phyloP scores from a whole-genome alignment of 2,329 filamentous ascomycete genomes.

The Macrophomina phaseolina region DNA sequence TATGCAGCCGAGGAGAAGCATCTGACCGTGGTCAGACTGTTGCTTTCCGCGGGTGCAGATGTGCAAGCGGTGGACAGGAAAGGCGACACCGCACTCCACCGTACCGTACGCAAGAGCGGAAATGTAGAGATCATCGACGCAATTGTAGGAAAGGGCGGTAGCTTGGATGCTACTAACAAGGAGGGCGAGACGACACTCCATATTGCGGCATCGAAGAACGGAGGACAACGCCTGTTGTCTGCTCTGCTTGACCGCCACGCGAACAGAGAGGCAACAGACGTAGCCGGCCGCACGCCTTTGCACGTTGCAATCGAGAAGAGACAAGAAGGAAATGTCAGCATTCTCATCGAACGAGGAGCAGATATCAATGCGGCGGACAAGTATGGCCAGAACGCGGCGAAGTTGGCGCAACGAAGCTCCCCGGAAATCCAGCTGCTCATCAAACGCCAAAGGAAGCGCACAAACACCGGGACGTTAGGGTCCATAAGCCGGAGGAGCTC shows the following conservation, averaged over 20 bases:
- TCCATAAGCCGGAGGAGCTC: conserved; percentile 10
- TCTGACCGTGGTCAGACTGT: conserved; percentile 4
- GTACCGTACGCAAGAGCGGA: conserved; percentile 18
- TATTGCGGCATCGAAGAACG: conserved; percentile 15
- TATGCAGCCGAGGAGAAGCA: conserved; percentile 24
- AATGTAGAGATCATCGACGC: conserved; percentile 15
- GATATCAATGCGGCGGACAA: conserved; percentile 12
- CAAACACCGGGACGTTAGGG: background rate
- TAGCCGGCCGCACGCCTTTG: conserved; percentile 13
- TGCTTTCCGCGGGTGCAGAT: conserved; percentile 11
- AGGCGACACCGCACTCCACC: conserved; percentile 25
- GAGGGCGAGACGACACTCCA: conserved; percentile 22
- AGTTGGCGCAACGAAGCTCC: conserved; percentile 17
- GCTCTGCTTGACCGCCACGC: conserved; percentile 13
- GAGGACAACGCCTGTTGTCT: background rate
- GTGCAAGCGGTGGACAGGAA: conserved; percentile 17
- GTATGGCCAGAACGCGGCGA: conserved; percentile 7
- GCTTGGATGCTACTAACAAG: conserved; percentile 13
- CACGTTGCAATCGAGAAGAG: conserved; percentile 25
- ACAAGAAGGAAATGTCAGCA: conserved; percentile 4
- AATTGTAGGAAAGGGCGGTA: conserved; percentile 9
- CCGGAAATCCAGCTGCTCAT: conserved; percentile 22
- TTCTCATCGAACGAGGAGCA: conserved; percentile 16
- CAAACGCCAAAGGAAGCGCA: conserved; percentile 7
- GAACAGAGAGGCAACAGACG: conserved; percentile 18